Evolutionary conservation across 73 alveolate genomes (phyloP), one percentile per base, ranked within the genome.

Genomic region (Vitrella brassicaformis): DNA sequence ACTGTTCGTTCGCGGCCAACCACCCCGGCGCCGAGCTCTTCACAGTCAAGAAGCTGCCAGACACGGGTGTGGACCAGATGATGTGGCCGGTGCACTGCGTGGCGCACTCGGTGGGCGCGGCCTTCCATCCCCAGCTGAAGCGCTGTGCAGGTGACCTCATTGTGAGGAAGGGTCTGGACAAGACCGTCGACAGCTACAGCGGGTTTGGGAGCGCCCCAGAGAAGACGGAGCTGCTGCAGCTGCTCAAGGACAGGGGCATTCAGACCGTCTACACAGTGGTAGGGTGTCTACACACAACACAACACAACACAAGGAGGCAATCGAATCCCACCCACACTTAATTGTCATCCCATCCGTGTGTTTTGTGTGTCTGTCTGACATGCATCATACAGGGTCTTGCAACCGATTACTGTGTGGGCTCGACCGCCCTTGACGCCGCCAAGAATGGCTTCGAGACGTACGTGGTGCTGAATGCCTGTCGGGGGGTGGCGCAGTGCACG

Each of bases 41-140:
- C 78, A 66, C 73, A 10, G 69, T 25, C 14, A 71, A 79, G n/a
- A 68, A 26, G 0, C 46, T 88, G 14, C 67, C 72, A 45, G 91
- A 84, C 19, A 70, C 81, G 25, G 90, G 85, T 30, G 80, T 26
- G 0, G 47, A 80, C 29, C 82, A 91, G 68, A 88, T 89, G 66
- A 73, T 88, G 85, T 95, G 97, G 95, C 99, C 99, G 28, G 84
- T 87, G 31, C 97, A 93, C 86, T 91, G 98, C 79, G 92, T 93
- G 31, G 75, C 86, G 85, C 93, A 88, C 27, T 84, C 96, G 7
- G 45, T 46, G 30, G 99, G 99, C 47, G 91, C 98, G 0, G 92
- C 88, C 47, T 87, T 92, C 71, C 94, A 89, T 46, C 82, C 86
- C 66, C 93, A 90, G 72, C 76, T 95, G 76, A 85, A 72, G 47